Percentiles rank a stretch among this genome's conserved stretches.
Evolutionary conservation across 345 rosid species (phyloP).

Genomic region (Aegle marmelos): DNA sequence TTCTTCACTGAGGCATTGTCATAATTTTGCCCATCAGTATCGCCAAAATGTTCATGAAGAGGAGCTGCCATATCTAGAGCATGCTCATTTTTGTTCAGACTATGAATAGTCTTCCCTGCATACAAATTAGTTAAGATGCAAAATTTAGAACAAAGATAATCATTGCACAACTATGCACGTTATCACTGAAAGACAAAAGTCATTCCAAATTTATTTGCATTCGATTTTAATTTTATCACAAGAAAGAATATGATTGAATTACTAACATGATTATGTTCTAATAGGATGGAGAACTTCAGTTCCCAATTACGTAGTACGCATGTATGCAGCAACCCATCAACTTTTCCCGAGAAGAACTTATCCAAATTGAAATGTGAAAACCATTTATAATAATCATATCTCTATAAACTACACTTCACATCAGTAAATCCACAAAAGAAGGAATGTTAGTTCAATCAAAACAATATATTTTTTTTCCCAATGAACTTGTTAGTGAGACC

Average conservation of each 20-base stretch:
- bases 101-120: conserved; percentile 79
- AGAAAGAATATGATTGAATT: not conserved
- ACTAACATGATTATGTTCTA: not conserved
- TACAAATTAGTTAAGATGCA: not conserved
- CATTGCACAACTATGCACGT: not conserved
- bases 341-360: not conserved
- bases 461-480: not conserved
- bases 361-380: not conserved
- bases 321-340: not conserved
- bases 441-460: not conserved
- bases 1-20: conserved; percentile 48
- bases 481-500: not conserved
- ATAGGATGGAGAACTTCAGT: not conserved
- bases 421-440: not conserved
- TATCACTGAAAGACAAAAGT: not conserved
- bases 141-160: conserved; percentile 8
- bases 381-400: not conserved
- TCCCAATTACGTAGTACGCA: not conserved
- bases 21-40: conserved; percentile 26
- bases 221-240: not conserved
- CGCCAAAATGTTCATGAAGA: conserved; percentile 61
- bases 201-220: not conserved
- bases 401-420: not conserved
- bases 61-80: conserved; percentile 92
- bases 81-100: conserved; percentile 82